Conservation (phyloP, 2,329 filamentous ascomycete genomes). For the Botrytis sinoallii region DNA sequence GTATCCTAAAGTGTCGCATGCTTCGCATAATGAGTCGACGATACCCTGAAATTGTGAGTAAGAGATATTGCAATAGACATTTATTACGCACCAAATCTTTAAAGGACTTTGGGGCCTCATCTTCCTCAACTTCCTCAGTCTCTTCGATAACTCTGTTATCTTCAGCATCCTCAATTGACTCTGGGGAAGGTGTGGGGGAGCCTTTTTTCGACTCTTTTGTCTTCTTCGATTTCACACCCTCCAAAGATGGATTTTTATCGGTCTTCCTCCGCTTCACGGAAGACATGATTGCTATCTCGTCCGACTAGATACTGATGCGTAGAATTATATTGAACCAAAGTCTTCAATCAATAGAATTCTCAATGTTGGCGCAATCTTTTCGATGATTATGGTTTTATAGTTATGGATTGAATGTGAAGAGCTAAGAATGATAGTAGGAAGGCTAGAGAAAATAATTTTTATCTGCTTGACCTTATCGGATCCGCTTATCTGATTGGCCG, state of each 20-base stretch:
- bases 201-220: constrained; percentile 21
- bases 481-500: constrained; percentile 31
- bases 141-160: constrained; percentile 19
- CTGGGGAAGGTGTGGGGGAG: constrained; percentile 15
- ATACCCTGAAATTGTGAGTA: constrained; percentile 56
- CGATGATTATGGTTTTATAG: no score
- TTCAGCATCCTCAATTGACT: constrained; percentile 5
- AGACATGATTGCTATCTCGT: constrained; percentile 28
- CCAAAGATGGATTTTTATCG: constrained; percentile 26
- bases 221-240: constrained; percentile 24
- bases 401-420: background rate
- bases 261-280: constrained; percentile 38
- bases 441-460: constrained; percentile 30
- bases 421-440: background rate
- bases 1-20: constrained; percentile 78
- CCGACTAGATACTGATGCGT: background rate
- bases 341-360: background rate
- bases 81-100: constrained; percentile 43
- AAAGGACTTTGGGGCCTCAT: constrained; percentile 44
- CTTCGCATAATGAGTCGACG: constrained; percentile 83
- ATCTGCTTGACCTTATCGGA: constrained; percentile 36
- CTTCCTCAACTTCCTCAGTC: constrained; percentile 29
- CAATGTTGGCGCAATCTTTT: background rate
- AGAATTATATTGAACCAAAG: background rate
- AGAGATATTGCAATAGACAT: background rate